Evolutionary conservation across 23 red algal genomes (phyloP).

Genomic region (Pyropia yezoensis): DNA sequence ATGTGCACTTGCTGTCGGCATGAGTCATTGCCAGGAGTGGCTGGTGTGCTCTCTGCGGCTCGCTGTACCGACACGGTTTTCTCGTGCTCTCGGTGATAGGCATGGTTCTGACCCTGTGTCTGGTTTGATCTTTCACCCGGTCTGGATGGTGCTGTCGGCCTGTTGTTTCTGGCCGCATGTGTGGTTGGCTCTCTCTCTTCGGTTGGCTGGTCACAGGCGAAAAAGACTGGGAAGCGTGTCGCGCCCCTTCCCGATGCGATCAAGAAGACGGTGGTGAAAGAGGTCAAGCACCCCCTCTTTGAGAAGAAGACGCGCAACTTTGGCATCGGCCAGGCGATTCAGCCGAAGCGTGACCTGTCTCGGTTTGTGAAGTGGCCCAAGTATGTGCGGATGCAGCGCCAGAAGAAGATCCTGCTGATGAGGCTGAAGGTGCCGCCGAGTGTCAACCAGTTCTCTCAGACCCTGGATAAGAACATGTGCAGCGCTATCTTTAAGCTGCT

Average conservation of each 20-base stretch:
- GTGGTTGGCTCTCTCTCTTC: too few species aligned
- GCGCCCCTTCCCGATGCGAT: neutral
- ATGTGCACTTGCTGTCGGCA: too few species aligned
- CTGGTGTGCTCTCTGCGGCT: too few species aligned
- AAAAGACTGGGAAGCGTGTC: too few species aligned
- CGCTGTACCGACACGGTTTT: too few species aligned
- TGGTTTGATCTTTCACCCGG: too few species aligned
- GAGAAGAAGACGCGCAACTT: constrained; percentile 95
- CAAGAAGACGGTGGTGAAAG: constrained; percentile 47
- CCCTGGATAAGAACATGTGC: constrained; percentile 75
- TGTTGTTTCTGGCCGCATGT: too few species aligned
- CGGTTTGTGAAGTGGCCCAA: constrained; percentile 92
- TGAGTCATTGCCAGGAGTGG: too few species aligned
- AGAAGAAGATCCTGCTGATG: constrained; percentile 87
- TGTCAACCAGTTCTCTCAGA: constrained; percentile 86
- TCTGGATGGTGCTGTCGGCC: too few species aligned
- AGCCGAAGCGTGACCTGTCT: constrained; percentile 67
- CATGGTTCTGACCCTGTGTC: too few species aligned
- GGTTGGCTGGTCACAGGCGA: too few species aligned
- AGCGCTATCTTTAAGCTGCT: constrained; percentile 71
- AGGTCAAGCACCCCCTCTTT: constrained; percentile 73
- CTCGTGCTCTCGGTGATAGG: too few species aligned
- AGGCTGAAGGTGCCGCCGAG: constrained; percentile 94
- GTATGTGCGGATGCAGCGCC: constrained; percentile 90
- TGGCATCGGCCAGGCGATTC: constrained; percentile 85